phyloP scores from a whole-genome alignment of 345 rosid genomes.

The Aegle marmelos region DNA sequence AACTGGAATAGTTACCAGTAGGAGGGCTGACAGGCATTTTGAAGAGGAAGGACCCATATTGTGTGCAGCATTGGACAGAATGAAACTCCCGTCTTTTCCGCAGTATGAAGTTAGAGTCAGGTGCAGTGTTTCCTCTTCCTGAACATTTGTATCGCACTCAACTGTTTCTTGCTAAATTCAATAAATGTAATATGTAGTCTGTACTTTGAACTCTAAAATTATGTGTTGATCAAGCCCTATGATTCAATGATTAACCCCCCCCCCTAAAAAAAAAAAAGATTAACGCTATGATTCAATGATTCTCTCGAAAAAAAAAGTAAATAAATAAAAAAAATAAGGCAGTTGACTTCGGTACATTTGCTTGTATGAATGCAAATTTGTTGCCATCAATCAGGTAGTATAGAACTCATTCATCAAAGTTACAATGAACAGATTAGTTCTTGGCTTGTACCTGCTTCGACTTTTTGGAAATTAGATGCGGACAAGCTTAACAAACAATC shows the following conservation, averaged over 20 bases:
- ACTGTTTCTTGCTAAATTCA: not conserved
- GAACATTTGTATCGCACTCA: not conserved
- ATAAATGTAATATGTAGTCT: not conserved
- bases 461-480: not conserved
- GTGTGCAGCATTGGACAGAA: conserved; percentile 81
- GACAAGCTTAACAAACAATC: not conserved
- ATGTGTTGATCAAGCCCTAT: not conserved
- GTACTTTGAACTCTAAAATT: conserved; percentile 10
- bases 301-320: not conserved
- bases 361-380: not conserved
- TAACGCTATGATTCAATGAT: not conserved
- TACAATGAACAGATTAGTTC: not conserved
- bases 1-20: conserved; percentile 72
- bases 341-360: not conserved
- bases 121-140: conserved; percentile 28
- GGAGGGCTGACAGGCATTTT: conserved; percentile 97
- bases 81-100: conserved; percentile 87
- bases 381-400: not conserved
- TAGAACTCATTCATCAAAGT: not conserved
- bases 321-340: not conserved
- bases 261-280: not conserved
- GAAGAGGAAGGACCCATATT: conserved; percentile 98
- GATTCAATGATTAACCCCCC: not conserved
- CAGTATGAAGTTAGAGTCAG: conserved; percentile 94
- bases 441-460: not conserved